These are phyloP conservation scores for Monascus purpureus DNA, from an alignment of 495 filamentous ascomycete genomes.

Conservation along the genomic window DNA sequence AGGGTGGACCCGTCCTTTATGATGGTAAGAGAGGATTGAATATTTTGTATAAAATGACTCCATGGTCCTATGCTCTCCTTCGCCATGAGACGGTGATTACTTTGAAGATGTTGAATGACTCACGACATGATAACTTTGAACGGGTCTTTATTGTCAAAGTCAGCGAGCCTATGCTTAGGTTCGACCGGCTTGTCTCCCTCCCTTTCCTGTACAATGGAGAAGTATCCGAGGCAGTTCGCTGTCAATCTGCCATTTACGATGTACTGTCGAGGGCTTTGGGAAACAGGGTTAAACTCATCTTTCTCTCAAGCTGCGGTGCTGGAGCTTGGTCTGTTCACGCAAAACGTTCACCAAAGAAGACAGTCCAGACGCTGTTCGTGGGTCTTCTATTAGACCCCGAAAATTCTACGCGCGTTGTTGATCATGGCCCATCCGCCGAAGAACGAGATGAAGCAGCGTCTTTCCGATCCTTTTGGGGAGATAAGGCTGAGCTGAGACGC, in stretches of 20 bases:
- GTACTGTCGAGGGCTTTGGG: slow-evolving; percentile 55
- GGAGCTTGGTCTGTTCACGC: slow-evolving; percentile 22
- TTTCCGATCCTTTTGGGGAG: slow-evolving; percentile 39
- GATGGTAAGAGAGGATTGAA: slow-evolving; percentile 66
- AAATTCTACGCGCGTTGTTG: slow-evolving; percentile 58
- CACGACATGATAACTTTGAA: slow-evolving; percentile 66
- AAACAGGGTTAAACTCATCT: slow-evolving; percentile 55
- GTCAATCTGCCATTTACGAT: slow-evolving; percentile 35
- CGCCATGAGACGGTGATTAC: slow-evolving; percentile 59
- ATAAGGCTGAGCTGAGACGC: slow-evolving; percentile 39
- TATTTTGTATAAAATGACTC: slow-evolving; percentile 79
- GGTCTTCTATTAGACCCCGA: slow-evolving; percentile 58
- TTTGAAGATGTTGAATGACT: slow-evolving; percentile 57
- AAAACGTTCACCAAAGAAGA: slow-evolving; percentile 13
- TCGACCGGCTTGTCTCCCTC: slow-evolving; percentile 44
- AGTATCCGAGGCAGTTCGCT: slow-evolving; percentile 16
- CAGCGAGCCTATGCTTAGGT: slow-evolving; percentile 52
- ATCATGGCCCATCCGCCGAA: slow-evolving; percentile 76
- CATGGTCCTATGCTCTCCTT: slow-evolving; percentile 63
- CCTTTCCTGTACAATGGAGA: slow-evolving; percentile 15
- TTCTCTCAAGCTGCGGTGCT: slow-evolving; percentile 30
- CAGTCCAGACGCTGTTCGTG: slow-evolving; percentile 31
- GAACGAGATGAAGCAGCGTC: slow-evolving; percentile 39
- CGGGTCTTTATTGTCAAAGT: slow-evolving; percentile 65
- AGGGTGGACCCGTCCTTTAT: slow-evolving; percentile 32